Base-by-base conservation (phyloP, 108 stramenopile species). In the Parmales sp. region DNA sequence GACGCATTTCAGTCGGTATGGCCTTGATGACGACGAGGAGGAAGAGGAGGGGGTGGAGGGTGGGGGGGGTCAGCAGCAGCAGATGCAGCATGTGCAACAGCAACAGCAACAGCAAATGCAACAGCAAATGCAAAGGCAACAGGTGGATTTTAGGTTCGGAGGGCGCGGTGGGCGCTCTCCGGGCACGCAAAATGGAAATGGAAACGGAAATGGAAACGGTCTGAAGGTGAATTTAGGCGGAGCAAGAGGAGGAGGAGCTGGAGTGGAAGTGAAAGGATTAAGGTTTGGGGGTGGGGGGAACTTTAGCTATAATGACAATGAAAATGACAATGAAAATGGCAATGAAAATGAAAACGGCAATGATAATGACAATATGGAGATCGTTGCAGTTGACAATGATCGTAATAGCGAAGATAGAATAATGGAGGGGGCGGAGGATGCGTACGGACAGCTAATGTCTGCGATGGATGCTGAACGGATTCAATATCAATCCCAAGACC, bases 1-100 rank as follows among this genome's bases (percentile, higher is more conserved):
- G 4, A 67, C 72, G 34, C 96, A 98, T 73, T 98, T 95, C 70
- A 92, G 91, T 68, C 89, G 93, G 45, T 97, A 97, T 67, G 90
- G 79, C 2, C 69, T 95, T 65, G 78, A 76, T 34, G 93, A 93
- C 54, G 77, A 77, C 13, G 79, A 82, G 20, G 63, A 66, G 19
- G 88, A 89, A 38, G 81, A 77, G 38, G 88, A 90, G 68, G 82
- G 23, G 6, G 5, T 23, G 49, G 11, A 80, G 1, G 74, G 75
- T 11, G 66, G 51, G 0, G 82, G 69, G 11, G 43, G 38, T 20
- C 38, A 46, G 23, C 18, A 18, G 22, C 20, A 74, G 39, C 49
- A 31, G 5, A 70, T 65, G 25, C 38, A 20, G 69, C 48, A 43
- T 69, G 51, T 29, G 46, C 63, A 34, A 79, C 81, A 29, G 72